Evolutionary conservation across 176 grass and related monocot species (phyloP), one percentile per base, ranked within the genome.

Genomic region (Triticum urartu): DNA sequence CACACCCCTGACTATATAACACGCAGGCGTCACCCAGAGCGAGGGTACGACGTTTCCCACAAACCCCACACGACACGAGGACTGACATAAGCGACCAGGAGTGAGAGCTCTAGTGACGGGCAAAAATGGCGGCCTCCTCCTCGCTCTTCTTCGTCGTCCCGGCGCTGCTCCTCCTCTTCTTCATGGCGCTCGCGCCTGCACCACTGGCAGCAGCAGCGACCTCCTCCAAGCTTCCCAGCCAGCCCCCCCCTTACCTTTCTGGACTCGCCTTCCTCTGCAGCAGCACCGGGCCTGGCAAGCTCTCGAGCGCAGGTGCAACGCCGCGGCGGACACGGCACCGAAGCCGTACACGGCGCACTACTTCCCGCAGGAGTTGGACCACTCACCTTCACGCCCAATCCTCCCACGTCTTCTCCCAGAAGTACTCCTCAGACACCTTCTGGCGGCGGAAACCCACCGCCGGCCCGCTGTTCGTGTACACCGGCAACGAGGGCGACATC

Each of bases 301-400:
- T n/a, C n/a, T 54, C 64, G 4, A 33, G 4, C 52, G 20, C 52
- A 58, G 26, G 47, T 6, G 48, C 45, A 1, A n/a, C n/a, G n/a
- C n/a, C n/a, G n/a, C n/a, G n/a, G n/a, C n/a, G n/a, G n/a, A n/a
- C n/a, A n/a, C n/a, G n/a, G n/a, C n/a, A n/a, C n/a, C n/a, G 39
- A 90, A 86, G 47, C 90, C 91, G 6, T 95, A 91, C 90, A 94
- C 90, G 54, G 24, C 79, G 61, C 93, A 94, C 87, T 95, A 88
- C 92, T 98, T 95, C 86, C 84, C 79, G 42, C 96, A 98, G 87
- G 89, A 94, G 79, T 85, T 98, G 67, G 93, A 98, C 82, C 96
- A 98, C 90, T 98, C 93, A 95, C 93, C 81, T 98, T 98, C 91
- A 91, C 64, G 60, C 96, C 96, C 59, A 86, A 94, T 39, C 96